phyloP scores from a whole-genome alignment of 2,329 filamentous ascomycete genomes.

The Cercospora zeina region DNA sequence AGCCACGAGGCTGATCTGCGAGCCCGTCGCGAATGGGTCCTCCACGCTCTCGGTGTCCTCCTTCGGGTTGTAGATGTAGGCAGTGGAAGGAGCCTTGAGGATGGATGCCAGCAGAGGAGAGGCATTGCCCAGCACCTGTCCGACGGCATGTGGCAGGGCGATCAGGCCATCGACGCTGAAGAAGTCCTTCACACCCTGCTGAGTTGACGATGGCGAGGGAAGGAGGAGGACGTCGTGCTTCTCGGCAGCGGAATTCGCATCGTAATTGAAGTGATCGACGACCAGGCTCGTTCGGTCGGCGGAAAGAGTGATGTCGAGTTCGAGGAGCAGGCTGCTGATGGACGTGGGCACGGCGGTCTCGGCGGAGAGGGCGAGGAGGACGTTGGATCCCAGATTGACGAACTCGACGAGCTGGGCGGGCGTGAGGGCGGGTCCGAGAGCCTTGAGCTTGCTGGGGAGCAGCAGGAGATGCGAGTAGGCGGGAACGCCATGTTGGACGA shows the following conservation, averaged over 20 bases:
- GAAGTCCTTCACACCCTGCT: constrained; percentile 71
- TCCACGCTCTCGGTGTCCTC: constrained; percentile 71
- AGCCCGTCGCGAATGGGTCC: constrained; percentile 80
- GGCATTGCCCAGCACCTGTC: constrained; percentile 74
- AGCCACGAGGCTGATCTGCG: constrained; percentile 79
- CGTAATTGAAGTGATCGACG: constrained; percentile 95
- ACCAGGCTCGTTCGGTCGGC: constrained; percentile 80
- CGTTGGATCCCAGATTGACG: constrained; percentile 86
- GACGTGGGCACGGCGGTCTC: constrained; percentile 68
- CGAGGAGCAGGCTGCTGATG: constrained; percentile 74
- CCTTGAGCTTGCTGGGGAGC: constrained; percentile 87
- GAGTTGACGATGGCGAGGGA: constrained; percentile 64
- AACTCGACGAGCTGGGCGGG: constrained; percentile 87
- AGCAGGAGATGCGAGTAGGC: constrained; percentile 89
- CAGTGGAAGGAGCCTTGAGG: constrained; percentile 76
- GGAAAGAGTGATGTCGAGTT: constrained; percentile 87
- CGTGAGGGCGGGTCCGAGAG: constrained; percentile 83
- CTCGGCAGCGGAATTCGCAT: constrained; percentile 71
- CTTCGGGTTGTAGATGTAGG: constrained; percentile 93
- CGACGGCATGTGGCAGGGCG: constrained; percentile 78
- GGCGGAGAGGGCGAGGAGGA: constrained; percentile 80
- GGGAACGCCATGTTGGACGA: constrained; percentile 85
- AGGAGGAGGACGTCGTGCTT: constrained; percentile 86
- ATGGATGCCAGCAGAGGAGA: constrained; percentile 78
- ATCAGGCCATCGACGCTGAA: constrained; percentile 71